Conservation (phyloP, 192 early-diverging fungal genomes). For the Backusella tuberculispora region DNA sequence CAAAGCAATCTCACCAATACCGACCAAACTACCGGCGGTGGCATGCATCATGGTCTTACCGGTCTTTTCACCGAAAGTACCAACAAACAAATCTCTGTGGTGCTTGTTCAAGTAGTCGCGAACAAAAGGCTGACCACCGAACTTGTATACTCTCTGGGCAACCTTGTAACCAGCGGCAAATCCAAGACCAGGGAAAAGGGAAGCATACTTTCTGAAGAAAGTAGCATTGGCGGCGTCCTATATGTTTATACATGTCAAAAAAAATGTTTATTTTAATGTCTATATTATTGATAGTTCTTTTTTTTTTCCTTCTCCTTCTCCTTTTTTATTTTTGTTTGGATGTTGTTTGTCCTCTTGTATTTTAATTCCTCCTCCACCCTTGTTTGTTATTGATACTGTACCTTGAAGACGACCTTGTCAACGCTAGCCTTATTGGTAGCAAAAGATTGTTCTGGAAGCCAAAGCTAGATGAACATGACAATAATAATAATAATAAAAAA, state of each 20-base stretch:
- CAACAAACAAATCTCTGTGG: constrained; percentile 76
- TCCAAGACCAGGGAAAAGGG: constrained; percentile 96
- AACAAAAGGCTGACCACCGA: constrained; percentile 96
- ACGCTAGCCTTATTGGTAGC: constrained; percentile 68
- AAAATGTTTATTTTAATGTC: neutral
- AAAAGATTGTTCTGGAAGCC: constrained; percentile 67
- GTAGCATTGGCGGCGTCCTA: constrained; percentile 78
- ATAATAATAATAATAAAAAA: no score
- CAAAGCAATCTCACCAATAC: constrained; percentile 96
- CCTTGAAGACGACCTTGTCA: constrained; percentile 90
- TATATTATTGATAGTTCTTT: constrained; percentile 10
- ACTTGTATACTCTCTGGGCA: constrained; percentile 97
- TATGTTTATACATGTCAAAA: neutral
- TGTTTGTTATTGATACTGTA: constrained; percentile 21
- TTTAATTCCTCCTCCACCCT: neutral
- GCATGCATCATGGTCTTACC: constrained; percentile 98
- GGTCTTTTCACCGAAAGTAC: constrained; percentile 89
- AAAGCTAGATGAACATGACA: constrained; percentile 51
- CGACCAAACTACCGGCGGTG: constrained; percentile 94
- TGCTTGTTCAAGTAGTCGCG: constrained; percentile 90
- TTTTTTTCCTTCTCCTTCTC: neutral
- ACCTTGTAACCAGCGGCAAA: constrained; percentile 99
- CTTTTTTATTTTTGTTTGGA: constrained; percentile 3
- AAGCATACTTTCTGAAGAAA: constrained; percentile 83
- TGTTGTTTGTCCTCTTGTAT: neutral